These are phyloP conservation scores for Excoecaria cochinchinensis DNA, from an alignment of 345 rosid species.

Conservation along the genomic window DNA sequence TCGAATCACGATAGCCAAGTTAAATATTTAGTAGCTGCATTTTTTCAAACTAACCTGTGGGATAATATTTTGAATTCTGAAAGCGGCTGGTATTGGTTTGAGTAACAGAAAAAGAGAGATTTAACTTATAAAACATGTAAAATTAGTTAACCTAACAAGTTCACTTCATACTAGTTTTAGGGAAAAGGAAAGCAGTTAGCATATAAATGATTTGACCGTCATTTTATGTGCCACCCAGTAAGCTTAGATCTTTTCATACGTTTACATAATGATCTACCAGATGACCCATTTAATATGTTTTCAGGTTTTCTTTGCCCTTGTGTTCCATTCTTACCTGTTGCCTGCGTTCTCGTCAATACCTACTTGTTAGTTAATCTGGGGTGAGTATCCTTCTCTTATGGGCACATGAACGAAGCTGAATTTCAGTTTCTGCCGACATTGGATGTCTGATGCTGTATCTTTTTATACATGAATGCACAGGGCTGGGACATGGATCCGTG, in stretches of 20 bases:
- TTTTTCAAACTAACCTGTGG: not conserved
- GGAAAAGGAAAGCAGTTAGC: not conserved
- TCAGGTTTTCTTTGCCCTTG: conserved; percentile 66
- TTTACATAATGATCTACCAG: not conserved
- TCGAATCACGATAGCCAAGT: not conserved
- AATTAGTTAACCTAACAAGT: not conserved
- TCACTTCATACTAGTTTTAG: no score
- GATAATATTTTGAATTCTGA: not conserved
- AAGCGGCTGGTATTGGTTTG: not conserved
- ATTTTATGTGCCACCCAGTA: not conserved
- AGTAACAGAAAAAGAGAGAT: not conserved
- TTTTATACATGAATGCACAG: conserved; percentile 26
- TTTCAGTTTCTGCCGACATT: not conserved
- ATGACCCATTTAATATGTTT: not conserved
- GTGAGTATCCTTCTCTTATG: conserved; percentile 35
- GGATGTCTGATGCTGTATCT: not conserved
- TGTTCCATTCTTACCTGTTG: conserved; percentile 57
- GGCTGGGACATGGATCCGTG: conserved; percentile 69
- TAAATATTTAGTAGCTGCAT: not conserved
- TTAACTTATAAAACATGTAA: no score
- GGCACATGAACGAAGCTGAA: not conserved
- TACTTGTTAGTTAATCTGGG: conserved; percentile 60
- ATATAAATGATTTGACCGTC: not conserved
- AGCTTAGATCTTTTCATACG: not conserved
- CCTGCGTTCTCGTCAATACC: conserved; percentile 56